These are phyloP conservation scores for Lactifluus pinguis DNA, from an alignment of 768 basidiomycete species.

Conservation along the genomic window DNA sequence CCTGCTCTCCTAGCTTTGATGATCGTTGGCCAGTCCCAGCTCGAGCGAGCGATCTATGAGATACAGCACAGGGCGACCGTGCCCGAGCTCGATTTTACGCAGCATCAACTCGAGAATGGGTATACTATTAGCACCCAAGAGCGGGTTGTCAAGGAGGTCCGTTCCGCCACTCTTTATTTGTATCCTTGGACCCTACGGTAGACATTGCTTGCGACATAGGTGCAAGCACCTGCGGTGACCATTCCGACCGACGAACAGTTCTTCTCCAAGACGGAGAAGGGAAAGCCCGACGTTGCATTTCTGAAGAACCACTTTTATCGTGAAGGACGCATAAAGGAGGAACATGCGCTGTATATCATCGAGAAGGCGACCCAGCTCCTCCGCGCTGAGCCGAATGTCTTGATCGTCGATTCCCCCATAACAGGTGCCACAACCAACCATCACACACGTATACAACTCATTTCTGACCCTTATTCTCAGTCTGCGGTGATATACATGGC, in stretches of 20 bases:
- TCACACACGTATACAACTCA: not conserved
- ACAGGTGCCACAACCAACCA: slow-evolving; percentile 49
- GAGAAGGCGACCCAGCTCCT: slow-evolving; percentile 76
- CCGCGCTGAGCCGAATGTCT: slow-evolving; percentile 77
- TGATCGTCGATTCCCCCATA: slow-evolving; percentile 94
- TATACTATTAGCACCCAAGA: slow-evolving; percentile 87
- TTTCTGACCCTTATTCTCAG: slow-evolving; percentile 14
- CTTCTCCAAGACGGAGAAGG: slow-evolving; percentile 73
- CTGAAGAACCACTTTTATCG: slow-evolving; percentile 99
- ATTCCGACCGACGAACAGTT: slow-evolving; percentile 91
- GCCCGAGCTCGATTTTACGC: slow-evolving; percentile 79
- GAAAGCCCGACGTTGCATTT: slow-evolving; percentile 92
- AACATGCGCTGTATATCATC: slow-evolving; percentile 91
- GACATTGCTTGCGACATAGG: slow-evolving; percentile 38
- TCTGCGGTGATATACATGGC: slow-evolving; percentile 95
- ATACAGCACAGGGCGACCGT: slow-evolving; percentile 43
- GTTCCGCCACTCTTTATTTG: slow-evolving; percentile 20
- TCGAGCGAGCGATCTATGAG: slow-evolving; percentile 60
- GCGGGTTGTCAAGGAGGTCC: slow-evolving; percentile 91
- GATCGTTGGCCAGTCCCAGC: slow-evolving; percentile 31
- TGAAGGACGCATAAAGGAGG: slow-evolving; percentile 88
- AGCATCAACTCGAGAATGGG: slow-evolving; percentile 89
- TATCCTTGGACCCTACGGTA: not conserved
- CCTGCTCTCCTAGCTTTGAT: not conserved
- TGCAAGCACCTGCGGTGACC: slow-evolving; percentile 94